A percentile compares a stretch with the other conserved stretches of the same genome.
phyloP scores from a whole-genome alignment of 1,284 basidiomycete genomes.

The Ustilago sp. region DNA sequence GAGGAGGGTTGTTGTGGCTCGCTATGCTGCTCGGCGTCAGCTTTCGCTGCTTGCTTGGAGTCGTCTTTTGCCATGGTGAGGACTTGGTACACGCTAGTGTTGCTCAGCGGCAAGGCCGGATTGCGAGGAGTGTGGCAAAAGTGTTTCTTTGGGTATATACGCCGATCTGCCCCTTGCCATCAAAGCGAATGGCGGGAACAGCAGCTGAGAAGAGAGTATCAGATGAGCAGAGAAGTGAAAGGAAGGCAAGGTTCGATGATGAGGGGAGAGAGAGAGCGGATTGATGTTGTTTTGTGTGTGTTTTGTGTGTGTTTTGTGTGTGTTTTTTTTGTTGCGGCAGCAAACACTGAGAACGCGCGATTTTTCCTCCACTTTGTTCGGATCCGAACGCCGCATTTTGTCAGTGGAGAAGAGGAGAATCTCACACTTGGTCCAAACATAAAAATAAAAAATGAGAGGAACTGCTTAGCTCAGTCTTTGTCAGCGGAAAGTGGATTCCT shows the following conservation, averaged over 20 bases:
- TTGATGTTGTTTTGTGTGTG: constrained; percentile 7
- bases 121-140: not conserved
- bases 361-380: constrained; percentile 37
- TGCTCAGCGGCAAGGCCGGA: not conserved
- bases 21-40: constrained; percentile 13
- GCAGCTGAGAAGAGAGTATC: not conserved
- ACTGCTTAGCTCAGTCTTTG: not conserved
- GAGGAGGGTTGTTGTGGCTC: constrained; percentile 18
- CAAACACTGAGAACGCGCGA: constrained; percentile 5
- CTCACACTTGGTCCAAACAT: not conserved
- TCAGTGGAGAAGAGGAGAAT: not conserved
- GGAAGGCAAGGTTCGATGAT: not conserved
- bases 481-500: not conserved
- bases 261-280: constrained; percentile 1
- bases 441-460: no score
- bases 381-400: constrained; percentile 23
- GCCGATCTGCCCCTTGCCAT: not conserved
- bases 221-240: not conserved
- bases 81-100: not conserved
- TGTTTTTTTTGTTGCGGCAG: constrained; percentile 16
- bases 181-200: not conserved
- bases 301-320: constrained; percentile 12
- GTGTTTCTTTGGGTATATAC: not conserved
- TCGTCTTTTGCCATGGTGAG: constrained; percentile 25
- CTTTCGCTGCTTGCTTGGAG: constrained; percentile 4